Evolutionary conservation across 305 asterid species (phyloP).

Genomic region (Fraxinus baroniana): DNA sequence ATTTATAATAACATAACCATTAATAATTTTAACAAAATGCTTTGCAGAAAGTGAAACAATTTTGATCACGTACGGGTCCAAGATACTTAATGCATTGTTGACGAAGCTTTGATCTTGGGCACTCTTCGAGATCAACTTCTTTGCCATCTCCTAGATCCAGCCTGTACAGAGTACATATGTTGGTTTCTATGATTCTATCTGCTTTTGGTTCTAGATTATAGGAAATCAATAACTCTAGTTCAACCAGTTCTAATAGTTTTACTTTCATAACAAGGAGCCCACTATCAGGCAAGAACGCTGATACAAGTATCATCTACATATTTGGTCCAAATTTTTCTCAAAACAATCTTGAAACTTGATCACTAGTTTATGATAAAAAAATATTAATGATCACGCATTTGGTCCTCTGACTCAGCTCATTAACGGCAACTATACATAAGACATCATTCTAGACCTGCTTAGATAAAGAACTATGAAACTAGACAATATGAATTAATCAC

Average conservation of each 20-base stretch:
- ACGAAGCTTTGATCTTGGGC: conserved; percentile 75
- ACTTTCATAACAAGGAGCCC: conserved; percentile 14
- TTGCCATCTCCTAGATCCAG: conserved; percentile 92
- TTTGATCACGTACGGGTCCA: conserved; percentile 67
- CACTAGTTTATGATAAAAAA: not conserved
- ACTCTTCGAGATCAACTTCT: conserved; percentile 64
- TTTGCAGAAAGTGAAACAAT: conserved; percentile 3
- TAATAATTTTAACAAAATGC: not conserved
- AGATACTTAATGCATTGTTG: conserved; percentile 76
- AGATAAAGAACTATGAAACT: not conserved
- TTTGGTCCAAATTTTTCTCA: not conserved
- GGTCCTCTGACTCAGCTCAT: conserved; percentile 8
- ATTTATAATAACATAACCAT: not conserved
- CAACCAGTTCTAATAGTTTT: not conserved
- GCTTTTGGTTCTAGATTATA: conserved; percentile 16
- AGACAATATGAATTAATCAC: conserved; percentile 4
- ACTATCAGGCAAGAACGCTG: not conserved
- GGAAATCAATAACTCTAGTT: not conserved
- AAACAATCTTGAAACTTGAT: not conserved
- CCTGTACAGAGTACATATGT: conserved; percentile 40
- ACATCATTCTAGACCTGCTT: conserved; percentile 21
- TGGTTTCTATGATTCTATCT: conserved; percentile 5
- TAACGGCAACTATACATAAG: conserved; percentile 14
- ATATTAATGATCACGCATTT: not conserved
- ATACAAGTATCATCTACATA: conserved; percentile 2